These are phyloP conservation scores for Suhomyces atakaporum DNA, from an alignment of 1,139 yeast genomes.

Conservation along the genomic window DNA sequence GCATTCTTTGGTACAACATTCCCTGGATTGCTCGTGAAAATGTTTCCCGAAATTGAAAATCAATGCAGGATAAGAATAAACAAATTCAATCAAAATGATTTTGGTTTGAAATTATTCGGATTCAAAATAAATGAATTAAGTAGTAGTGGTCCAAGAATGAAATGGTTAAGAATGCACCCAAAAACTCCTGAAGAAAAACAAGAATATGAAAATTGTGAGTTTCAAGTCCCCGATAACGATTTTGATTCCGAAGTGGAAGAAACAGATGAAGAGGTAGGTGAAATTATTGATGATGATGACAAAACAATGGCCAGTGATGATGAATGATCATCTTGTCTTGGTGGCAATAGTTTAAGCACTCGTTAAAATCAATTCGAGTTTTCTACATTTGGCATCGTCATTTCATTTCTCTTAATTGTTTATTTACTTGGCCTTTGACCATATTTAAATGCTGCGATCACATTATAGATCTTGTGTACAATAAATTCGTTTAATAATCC, in stretches of 20 bases:
- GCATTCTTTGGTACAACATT: slow-evolving; percentile 96
- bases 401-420: slow-evolving; percentile 9
- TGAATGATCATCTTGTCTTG: slow-evolving; percentile 3
- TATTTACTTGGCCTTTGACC: slow-evolving; percentile 3
- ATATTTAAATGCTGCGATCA: slow-evolving; percentile 9
- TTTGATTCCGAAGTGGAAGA: slow-evolving; percentile 22
- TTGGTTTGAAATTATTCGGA: slow-evolving; percentile 82
- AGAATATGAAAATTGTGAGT: slow-evolving; percentile 66
- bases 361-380: too few relatives aligned
- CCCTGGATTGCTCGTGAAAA: slow-evolving; percentile 87
- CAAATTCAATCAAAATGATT: slow-evolving; percentile 54
- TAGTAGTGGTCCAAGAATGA: slow-evolving; percentile 88
- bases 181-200: slow-evolving; percentile 54
- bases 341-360: too few relatives aligned
- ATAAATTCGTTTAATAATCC: slow-evolving; percentile 5
- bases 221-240: slow-evolving; percentile 44
- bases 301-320: slow-evolving; percentile 51
- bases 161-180: slow-evolving; percentile 86
- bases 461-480: slow-evolving; percentile 10
- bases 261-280: slow-evolving; percentile 29
- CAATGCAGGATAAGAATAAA: slow-evolving; percentile 54
- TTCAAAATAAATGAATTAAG: slow-evolving; percentile 78
- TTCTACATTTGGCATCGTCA: slow-evolving; percentile 4
- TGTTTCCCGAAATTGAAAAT: slow-evolving; percentile 77
- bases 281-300: slow-evolving; percentile 34